A percentile compares a stretch with the other conserved stretches of the same genome.
Evolutionary conservation across 2,329 filamentous ascomycete genomes (phyloP).

Genomic region (Incumbomyces lentus): DNA sequence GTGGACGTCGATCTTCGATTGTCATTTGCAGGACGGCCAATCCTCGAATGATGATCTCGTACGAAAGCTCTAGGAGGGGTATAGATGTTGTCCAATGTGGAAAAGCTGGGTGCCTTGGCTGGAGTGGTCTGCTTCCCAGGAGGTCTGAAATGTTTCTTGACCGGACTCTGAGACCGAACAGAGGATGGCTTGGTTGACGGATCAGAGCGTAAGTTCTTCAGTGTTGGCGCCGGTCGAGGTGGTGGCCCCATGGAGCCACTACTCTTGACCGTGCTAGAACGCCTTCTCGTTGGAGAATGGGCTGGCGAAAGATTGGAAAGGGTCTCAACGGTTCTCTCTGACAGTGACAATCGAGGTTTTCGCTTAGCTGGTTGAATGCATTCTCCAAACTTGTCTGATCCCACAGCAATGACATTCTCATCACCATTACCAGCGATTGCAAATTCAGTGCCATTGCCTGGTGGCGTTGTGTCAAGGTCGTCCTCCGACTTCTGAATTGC

Average conservation of each 20-base stretch:
- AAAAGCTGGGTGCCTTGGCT: conserved; percentile 10
- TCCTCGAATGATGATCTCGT: conserved; percentile 14
- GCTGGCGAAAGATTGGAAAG: conserved; percentile 68
- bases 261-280: conserved; percentile 62
- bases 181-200: conserved; percentile 9
- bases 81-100: conserved; percentile 15
- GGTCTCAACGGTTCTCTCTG: conserved; percentile 79
- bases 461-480: conserved; percentile 18
- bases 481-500: neutral
- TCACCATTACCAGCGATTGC: conserved; percentile 16
- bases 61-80: conserved; percentile 19
- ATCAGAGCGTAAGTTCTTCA: conserved; percentile 28
- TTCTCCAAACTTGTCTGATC: conserved; percentile 4
- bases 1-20: conserved; percentile 1
- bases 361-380: conserved; percentile 10
- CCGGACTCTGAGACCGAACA: conserved; percentile 12
- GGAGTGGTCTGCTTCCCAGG: conserved; percentile 15
- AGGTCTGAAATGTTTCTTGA: conserved; percentile 15
- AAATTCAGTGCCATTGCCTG: conserved; percentile 12
- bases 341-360: conserved; percentile 48
- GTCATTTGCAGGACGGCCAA: conserved; percentile 7
- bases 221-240: conserved; percentile 51
- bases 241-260: conserved; percentile 52
- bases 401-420: conserved; percentile 12
- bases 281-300: conserved; percentile 51